Conservation (phyloP, 306 rosid genomes). For the Spatholobus suberectus region DNA sequence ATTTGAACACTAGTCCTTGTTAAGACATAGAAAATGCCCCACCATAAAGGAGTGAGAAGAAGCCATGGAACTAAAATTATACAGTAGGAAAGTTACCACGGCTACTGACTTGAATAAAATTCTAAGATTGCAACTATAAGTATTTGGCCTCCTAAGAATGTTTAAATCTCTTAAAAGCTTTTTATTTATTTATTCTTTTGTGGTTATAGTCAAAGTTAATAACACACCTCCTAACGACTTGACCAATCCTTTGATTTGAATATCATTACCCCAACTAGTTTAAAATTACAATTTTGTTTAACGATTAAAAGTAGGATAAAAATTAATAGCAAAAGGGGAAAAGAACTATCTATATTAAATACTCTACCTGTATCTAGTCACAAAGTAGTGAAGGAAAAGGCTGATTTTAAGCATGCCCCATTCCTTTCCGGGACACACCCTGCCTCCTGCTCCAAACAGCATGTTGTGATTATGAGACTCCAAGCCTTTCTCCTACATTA, state of each 20-base stretch:
- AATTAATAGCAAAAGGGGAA: neutral
- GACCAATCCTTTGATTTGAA: neutral
- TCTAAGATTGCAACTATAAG: neutral
- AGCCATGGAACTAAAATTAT: neutral
- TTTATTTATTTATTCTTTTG: neutral
- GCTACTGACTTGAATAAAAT: too few species aligned
- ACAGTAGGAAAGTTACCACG: neutral
- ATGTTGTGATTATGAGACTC: slow-evolving; percentile 64
- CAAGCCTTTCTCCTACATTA: slow-evolving; percentile 61
- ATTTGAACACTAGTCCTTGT: neutral
- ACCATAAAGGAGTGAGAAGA: neutral
- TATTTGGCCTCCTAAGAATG: neutral
- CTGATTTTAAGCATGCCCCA: slow-evolving; percentile 67
- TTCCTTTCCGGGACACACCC: slow-evolving; percentile 87
- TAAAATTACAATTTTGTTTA: neutral
- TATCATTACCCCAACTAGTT: neutral
- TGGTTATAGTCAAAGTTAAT: neutral
- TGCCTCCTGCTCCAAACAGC: slow-evolving; percentile 74
- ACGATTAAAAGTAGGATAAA: neutral
- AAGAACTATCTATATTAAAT: neutral
- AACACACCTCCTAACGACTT: neutral
- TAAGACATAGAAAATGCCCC: neutral
- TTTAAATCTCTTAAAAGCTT: neutral
- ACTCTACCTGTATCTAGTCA: slow-evolving; percentile 69
- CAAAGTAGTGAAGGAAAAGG: slow-evolving; percentile 73